These are phyloP conservation scores for Hyphodiscus hymeniophilus DNA, from an alignment of 495 filamentous ascomycete genomes.

Conservation along the genomic window DNA sequence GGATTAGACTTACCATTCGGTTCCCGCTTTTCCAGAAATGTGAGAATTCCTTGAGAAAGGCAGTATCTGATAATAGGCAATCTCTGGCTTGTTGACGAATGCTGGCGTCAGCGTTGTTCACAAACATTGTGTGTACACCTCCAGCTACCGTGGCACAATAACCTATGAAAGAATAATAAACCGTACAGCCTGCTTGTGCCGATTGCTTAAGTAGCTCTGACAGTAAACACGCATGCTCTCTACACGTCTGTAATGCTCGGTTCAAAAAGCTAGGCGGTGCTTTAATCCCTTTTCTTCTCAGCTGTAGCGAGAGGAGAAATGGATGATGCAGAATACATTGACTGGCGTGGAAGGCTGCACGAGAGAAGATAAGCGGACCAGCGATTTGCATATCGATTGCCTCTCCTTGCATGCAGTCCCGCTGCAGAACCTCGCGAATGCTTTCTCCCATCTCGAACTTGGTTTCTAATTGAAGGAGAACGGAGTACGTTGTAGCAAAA, in stretches of 20 bases:
- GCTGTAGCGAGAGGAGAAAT: constrained; percentile 19
- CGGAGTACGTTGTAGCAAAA: constrained; percentile 24
- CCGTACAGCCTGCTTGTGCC: neutral
- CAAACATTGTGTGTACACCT: neutral
- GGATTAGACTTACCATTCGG: neutral
- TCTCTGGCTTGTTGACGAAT: neutral
- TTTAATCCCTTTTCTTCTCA: constrained; percentile 20
- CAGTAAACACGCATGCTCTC: constrained; percentile 20
- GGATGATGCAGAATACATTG: constrained; percentile 29
- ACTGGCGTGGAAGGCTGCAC: constrained; percentile 26
- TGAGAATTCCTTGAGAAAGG: neutral
- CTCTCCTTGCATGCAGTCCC: constrained; percentile 3
- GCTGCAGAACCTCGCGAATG: constrained; percentile 3
- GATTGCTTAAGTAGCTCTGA: constrained; percentile 20
- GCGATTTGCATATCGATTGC: constrained; percentile 15
- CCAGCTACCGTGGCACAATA: neutral
- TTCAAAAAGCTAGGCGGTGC: constrained; percentile 21
- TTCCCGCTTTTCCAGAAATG: neutral
- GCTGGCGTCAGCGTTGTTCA: neutral
- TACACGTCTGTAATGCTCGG: constrained; percentile 18
- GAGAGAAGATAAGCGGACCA: constrained; percentile 24
- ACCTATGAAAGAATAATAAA: neutral
- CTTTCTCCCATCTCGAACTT: constrained; percentile 18
- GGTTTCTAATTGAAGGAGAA: constrained; percentile 25
- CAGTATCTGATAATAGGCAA: neutral